Percentiles rank a stretch among this genome's conserved stretches.
Conservation (phyloP, 148 eudicot species). For the Pharnaceum exiguum region DNA sequence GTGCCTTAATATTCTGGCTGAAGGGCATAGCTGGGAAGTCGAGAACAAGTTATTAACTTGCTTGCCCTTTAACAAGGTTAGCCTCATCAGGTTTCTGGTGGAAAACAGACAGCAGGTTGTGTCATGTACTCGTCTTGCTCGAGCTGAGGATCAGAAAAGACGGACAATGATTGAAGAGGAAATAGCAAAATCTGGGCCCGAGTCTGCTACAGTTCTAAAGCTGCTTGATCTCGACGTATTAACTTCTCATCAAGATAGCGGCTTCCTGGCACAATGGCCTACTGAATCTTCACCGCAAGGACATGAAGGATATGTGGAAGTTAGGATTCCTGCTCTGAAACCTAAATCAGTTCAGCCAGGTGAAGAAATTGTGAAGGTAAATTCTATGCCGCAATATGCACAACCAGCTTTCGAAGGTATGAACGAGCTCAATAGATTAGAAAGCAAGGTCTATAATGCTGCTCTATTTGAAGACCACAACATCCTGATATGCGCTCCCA, state of each 20-base stretch:
- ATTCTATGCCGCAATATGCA: slow-evolving; percentile 71
- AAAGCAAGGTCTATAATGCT: slow-evolving; percentile 68
- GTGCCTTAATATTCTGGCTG: slow-evolving; percentile 59
- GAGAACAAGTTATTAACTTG: slow-evolving; percentile 56
- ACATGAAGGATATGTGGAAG: slow-evolving; percentile 67
- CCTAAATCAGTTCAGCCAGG: slow-evolving; percentile 41
- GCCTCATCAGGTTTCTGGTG: slow-evolving; percentile 54
- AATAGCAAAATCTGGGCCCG: slow-evolving; percentile 47
- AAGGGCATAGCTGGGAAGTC: slow-evolving; percentile 62
- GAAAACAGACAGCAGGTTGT: slow-evolving; percentile 62
- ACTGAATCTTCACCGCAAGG: slow-evolving; percentile 54
- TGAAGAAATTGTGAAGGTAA: slow-evolving; percentile 54
- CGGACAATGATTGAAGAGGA: slow-evolving; percentile 65
- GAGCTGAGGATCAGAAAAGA: slow-evolving; percentile 69
- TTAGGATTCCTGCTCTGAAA: slow-evolving; percentile 76
- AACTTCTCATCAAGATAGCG: slow-evolving; percentile 61
- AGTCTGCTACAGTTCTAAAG: slow-evolving; percentile 57
- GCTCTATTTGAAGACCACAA: slow-evolving; percentile 64
- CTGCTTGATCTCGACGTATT: slow-evolving; percentile 71
- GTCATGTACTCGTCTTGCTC: slow-evolving; percentile 75
- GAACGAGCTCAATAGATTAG: slow-evolving; percentile 71
- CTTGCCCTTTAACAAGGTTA: slow-evolving; percentile 58
- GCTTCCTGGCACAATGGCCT: slow-evolving; percentile 66
- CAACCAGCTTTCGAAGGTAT: slow-evolving; percentile 68
- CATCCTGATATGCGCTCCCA: slow-evolving; percentile 72